Percentiles rank a stretch among this genome's conserved stretches.
Evolutionary conservation across 345 rosid species (phyloP).

Genomic region (Eucalyptus decipiens): DNA sequence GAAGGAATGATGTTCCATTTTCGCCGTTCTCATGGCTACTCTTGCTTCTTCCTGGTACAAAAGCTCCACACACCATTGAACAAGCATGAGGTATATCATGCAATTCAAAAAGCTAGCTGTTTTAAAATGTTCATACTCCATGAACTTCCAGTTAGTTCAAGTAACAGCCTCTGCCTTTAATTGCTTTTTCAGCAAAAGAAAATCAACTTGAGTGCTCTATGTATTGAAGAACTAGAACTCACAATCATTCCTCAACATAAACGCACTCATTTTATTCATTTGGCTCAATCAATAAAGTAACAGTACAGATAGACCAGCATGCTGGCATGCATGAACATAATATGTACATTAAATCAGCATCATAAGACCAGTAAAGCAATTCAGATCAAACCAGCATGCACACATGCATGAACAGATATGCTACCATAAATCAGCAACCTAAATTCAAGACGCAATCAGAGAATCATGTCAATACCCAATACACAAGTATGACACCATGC

Average conservation of each 20-base stretch:
- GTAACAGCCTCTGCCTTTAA: neutral
- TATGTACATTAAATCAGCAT: neutral
- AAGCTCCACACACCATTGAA: neutral
- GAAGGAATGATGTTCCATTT: neutral
- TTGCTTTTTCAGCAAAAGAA: neutral
- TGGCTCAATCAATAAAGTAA: neutral
- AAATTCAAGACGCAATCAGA: neutral
- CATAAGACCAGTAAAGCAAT: neutral
- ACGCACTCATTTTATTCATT: neutral
- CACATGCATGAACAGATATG: neutral
- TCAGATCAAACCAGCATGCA: neutral
- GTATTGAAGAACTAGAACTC: neutral
- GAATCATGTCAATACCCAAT: neutral
- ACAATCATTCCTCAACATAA: neutral
- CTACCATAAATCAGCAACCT: neutral
- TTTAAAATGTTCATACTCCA: neutral
- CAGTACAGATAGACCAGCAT: neutral
- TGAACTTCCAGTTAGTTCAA: neutral
- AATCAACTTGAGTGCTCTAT: neutral
- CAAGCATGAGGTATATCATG: neutral
- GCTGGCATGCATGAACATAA: neutral
- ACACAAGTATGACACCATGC: neutral
- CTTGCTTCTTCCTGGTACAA: neutral
- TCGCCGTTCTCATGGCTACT: neutral
- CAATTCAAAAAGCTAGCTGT: neutral